Conservation (phyloP, 2,329 filamentous ascomycete genomes). For the Uncinocarpus reesii region DNA sequence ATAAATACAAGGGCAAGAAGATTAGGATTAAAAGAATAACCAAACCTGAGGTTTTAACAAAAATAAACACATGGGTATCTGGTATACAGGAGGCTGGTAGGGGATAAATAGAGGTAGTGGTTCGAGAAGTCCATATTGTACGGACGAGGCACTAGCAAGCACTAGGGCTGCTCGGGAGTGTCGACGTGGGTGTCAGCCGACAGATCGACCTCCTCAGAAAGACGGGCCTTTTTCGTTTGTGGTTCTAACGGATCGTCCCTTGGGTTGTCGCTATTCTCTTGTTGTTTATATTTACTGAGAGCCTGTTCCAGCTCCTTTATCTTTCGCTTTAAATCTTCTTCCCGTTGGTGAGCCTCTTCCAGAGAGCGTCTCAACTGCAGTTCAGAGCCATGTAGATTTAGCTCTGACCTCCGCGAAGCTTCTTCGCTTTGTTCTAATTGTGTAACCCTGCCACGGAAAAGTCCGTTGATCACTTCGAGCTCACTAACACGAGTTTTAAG, state of each 20-base stretch:
- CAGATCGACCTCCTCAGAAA: conserved; percentile 45
- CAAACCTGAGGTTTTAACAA: conserved; percentile 4
- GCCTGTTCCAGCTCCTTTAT: conserved; percentile 65
- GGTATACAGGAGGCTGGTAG: conserved; percentile 1
- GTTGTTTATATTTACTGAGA: conserved; percentile 26
- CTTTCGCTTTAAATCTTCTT: conserved; percentile 70
- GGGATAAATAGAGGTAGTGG: background rate
- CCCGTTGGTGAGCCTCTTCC: conserved; percentile 66
- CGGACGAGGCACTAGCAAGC: background rate
- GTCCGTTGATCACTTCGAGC: conserved; percentile 84
- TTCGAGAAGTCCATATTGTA: background rate
- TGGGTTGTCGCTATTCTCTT: conserved; percentile 21
- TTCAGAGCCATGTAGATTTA: conserved; percentile 46
- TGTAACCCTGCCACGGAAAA: conserved; percentile 63
- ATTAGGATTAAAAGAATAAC: conserved; percentile 8
- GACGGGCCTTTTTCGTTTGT: conserved; percentile 46
- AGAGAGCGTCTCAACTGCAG: conserved; percentile 51
- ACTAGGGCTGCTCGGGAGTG: background rate
- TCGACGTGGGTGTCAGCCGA: background rate
- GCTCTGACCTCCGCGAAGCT: conserved; percentile 51
- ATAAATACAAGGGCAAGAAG: conserved; percentile 5
- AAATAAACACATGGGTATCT: conserved; percentile 9
- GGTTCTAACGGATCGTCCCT: conserved; percentile 35
- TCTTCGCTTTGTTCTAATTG: conserved; percentile 68
- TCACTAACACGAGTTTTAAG: conserved; percentile 94